These are phyloP conservation scores for Coemansia nantahalensis DNA, from an alignment of 192 early-diverging fungal species.

Conservation along the genomic window DNA sequence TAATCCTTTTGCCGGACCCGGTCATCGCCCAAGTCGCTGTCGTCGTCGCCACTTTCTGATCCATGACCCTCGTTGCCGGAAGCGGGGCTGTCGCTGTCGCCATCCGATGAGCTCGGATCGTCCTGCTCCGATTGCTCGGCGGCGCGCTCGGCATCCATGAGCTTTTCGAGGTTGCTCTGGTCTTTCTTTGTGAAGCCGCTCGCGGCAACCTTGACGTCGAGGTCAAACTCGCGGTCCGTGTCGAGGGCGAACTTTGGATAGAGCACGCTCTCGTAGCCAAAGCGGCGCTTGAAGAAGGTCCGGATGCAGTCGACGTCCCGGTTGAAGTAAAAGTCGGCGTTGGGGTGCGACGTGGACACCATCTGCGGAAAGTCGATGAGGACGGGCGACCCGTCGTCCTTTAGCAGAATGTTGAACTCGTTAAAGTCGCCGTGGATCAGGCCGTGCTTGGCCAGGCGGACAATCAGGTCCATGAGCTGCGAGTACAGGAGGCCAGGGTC, in stretches of 20 bases:
- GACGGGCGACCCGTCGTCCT: constrained; percentile 75
- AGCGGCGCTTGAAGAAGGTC: constrained; percentile 86
- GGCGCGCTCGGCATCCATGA: constrained; percentile 14
- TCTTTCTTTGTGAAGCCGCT: constrained; percentile 94
- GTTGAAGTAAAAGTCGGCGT: constrained; percentile 98
- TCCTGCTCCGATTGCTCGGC: no score
- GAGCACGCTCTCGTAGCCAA: constrained; percentile 85
- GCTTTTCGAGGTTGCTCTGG: constrained; percentile 76
- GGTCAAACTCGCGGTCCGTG: constrained; percentile 76
- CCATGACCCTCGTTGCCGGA: no score
- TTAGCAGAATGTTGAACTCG: constrained; percentile 97
- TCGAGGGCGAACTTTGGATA: constrained; percentile 90
- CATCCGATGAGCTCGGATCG: no score
- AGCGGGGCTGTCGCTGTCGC: no score
- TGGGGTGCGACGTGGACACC: constrained; percentile 94
- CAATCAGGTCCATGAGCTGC: constrained; percentile 92
- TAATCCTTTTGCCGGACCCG: no score
- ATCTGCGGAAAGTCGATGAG: constrained; percentile 99
- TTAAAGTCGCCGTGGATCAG: constrained; percentile 99
- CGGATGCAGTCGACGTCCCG: constrained; percentile 99
- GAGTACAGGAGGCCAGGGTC: constrained; percentile 94
- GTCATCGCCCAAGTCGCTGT: no score
- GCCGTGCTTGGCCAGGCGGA: constrained; percentile 89
- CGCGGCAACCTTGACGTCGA: constrained; percentile 96
- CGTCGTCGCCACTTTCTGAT: no score